Evolutionary conservation across 129 eudicot species (phyloP), one percentile per base, ranked within the genome.

Genomic region (Flaveria linearis): DNA sequence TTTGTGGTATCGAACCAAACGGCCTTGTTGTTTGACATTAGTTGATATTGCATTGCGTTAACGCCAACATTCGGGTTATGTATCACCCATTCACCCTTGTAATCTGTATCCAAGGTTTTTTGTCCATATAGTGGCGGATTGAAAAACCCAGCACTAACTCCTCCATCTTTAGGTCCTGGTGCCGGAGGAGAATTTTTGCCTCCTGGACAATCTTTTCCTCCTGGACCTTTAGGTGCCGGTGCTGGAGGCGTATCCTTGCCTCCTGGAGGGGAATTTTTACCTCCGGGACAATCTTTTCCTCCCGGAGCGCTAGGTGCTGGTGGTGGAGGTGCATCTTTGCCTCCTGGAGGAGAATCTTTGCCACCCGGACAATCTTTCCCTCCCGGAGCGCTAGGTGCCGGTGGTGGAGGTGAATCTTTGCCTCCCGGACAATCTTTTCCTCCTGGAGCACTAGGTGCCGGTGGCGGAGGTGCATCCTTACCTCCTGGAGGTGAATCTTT

Each of bases 41-140:
- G 36, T 43, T 92, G 96, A 46, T 80, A 7, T 5, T 92, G 97
- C 96, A 92, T 92, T 47, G 96, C 93, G 1, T 90, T 56, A 4
- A 92, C 93, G 4, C 96, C 93, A 0, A 76, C 79, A 82, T 85
- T 80, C 7, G 17, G 47, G 62, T 57, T 49, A 45, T 81, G 80
- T 4, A 87, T 14, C 50, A 64, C 49, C 90, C 91, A 89, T 2
- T 25, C 16, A 0, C 96, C 92, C 9, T 33, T 52, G 20, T 43
- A 79, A 0, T 77, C 39, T 0, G 78, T 70, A 78, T 82, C 78
- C 1, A 69, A 53, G 25, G 72, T 61, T 5, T 67, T 74, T 18
- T 39, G 69, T 72, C 53, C 43, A 22, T 75, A 75, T 7, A 75
- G 47, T 7, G 58, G 70, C 12, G 71, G 70, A 11, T 42, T 13